Evolutionary conservation across 148 eudicot genomes (phyloP), one percentile per base, ranked within the genome.

Genomic region (Bassia scoparia): DNA sequence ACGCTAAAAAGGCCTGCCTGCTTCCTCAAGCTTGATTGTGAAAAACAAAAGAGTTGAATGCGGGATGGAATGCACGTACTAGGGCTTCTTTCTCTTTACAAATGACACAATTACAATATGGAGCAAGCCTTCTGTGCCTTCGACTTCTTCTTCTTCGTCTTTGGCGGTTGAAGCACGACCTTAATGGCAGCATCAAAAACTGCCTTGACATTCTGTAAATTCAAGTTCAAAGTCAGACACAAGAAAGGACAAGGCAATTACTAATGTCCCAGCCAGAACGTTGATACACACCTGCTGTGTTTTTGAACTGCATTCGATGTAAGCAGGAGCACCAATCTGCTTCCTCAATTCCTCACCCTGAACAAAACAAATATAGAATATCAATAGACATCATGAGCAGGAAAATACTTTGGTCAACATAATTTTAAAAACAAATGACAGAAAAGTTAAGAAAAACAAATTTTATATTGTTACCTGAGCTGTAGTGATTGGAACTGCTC

Each of bases 151-250:
- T 94, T 94, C 98, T 94, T 89, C 78, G 84, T 77, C 82, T 88
- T 94, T 17, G 98, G 98, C 33, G 98, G 98, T 76, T 87, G 91
- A 71, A 94, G 96, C 76, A 91, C 98, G 52, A 91, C 98, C 83
- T 94, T 94, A 70, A 94, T 94, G 64, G 98, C 98, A 72, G 90
- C 96, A 68, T 95, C 98, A 72, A 95, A 95, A 46, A 95, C 98
- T 66, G 75, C 86, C 86, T 95, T 95, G 34, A 95, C 91, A 72
- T 91, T 91, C 98, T 95, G 89, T 49, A 67, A 33, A 31, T 66
- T 75, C 29, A 58, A 31, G 18, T 29, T 64, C 7, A 46, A 0
- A 34, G 60, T 71, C 53, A 75, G 67, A 27, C 35, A 55, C 58
- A 24, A 21, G 13, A 65, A 71, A 75, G 41, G 26, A 34, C 9